Base-by-base conservation (phyloP, 2,329 filamentous ascomycete species). In the Fusarium tuaranense region DNA sequence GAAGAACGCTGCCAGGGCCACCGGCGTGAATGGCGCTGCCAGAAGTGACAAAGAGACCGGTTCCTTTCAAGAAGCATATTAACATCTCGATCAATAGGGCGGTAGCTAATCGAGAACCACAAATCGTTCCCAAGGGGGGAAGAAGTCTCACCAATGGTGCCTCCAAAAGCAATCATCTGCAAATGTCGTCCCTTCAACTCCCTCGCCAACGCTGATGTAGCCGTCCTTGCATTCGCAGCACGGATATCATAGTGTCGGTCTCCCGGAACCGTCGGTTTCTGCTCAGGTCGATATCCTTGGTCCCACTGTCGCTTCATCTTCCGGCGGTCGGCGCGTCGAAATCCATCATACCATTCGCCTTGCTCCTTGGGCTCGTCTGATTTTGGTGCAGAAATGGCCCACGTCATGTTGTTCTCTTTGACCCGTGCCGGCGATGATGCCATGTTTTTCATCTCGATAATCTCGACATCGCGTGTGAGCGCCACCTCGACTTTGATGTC, bases 151-250 rank as follows among this genome's bases (percentile, higher is more conserved):
- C 93, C 94, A 79, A 98, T 98, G 13, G 94, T 95, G 61, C 95
- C 95, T 73, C 95, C 95, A 77, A 98, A 97, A 5, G 96, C 96
- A 87, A 98, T 98, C 96, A 98, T 98, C 85, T 98, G 95, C 80
- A 98, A 82, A 86, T 98, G 96, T 60, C 95, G 88, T 14, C 92
- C 91, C 84, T 97, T 97, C 76, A 97, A 84, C 81, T 91, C 92
- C 79, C 95, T 88, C 63, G 93, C 91, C 59, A 98, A 87, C 7
- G 92, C 91, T 61, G 94, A 92, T 73, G 92, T 89, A 3, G 94
- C 93, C 3, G 94, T 95, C 80, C 95, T 92, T 73, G 94, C 85
- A 80, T 94, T 89, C 57, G 89, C 91, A 76, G 85, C 83, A 20
- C 86, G 86, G 59, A 91, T 71, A 76, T 91, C 89, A 74, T 87